A percentile compares a stretch with the other conserved stretches of the same genome.
These are phyloP conservation scores for Fraxinus americana DNA, from an alignment of 257 asterid species.

Conservation along the genomic window DNA sequence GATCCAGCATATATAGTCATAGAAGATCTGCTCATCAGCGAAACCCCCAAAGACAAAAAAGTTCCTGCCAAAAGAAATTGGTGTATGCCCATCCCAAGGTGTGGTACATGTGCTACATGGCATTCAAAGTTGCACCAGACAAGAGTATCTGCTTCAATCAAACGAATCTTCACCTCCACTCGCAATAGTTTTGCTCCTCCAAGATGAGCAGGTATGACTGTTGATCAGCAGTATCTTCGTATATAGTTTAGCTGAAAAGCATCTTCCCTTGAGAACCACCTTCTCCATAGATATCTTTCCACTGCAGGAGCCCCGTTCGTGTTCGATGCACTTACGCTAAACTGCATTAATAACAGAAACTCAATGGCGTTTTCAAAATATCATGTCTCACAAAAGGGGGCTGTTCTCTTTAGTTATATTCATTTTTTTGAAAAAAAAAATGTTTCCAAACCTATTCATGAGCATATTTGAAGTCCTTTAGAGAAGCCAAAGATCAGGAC, in stretches of 20 bases:
- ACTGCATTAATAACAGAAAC: no score
- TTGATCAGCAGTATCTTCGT: constrained; percentile 35
- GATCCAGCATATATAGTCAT: constrained; percentile 77
- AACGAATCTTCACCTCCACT: constrained; percentile 90
- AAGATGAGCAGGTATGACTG: constrained; percentile 90
- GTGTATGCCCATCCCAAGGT: constrained; percentile 95
- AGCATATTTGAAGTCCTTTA: no score
- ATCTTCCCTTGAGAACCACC: neutral
- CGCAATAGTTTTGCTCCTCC: constrained; percentile 83
- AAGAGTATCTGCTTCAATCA: constrained; percentile 86
- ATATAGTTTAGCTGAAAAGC: neutral
- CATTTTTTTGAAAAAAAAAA: no score
- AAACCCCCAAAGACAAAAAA: constrained; percentile 92
- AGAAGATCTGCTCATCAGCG: constrained; percentile 80
- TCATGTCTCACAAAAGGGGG: no score
- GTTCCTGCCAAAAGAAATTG: constrained; percentile 71
- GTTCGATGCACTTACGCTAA: no score
- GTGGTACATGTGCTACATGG: constrained; percentile 76
- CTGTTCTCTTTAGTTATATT: no score
- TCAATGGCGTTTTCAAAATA: no score
- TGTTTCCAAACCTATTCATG: no score
- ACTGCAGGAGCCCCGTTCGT: no score
- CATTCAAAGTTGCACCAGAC: constrained; percentile 81
- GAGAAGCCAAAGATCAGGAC: no score
- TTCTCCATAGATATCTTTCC: no score